Evolutionary conservation across 2,329 filamentous ascomycete genomes (phyloP), one percentile per base, ranked within the genome.

Genomic region (Fusarium sacchari): DNA sequence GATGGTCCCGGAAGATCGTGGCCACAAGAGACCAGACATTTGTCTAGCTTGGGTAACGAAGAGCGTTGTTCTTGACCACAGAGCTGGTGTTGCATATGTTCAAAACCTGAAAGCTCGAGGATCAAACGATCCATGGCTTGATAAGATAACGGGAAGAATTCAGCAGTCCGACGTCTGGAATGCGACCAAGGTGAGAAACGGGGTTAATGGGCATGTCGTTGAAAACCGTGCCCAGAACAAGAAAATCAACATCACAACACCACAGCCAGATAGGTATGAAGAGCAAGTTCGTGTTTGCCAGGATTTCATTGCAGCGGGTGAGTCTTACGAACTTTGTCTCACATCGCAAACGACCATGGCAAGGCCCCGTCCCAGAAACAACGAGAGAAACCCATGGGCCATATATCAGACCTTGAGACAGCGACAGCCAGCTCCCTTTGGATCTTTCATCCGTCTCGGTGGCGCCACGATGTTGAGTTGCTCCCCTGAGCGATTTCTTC

Each of bases 401-500:
- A 85, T 97, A 34, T 97, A 95, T 84, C 89, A 89, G 49, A 86
- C 88, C 5, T 88, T 97, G 4, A 90, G 93, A 39, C 83, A 85
- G 8, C 87, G 89, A 50, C 96, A 97, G 67, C 93, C 94, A 0
- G 94, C 94, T 0, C 93, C 94, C 0, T 97, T 97, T 82, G 93
- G 93, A 30, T 95, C 94, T 1, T 97, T 93, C 80, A 84, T 97
- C 64, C 90, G 90, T 17, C 87, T 98, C 22, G 89, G 90, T 6
- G 82, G 84, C 37, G 88, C 89, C 7, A 95, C 94, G 3, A 87
- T 98, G 36, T 86, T 97, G 49, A 93, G 93, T 81, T 93, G 92
- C 77, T 97, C 94, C 8, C 96, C 96, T 0, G 96, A 98, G 83
- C 93, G 95, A 6, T 98, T 97, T 79, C 88, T 98, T 22, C 90